Evolutionary conservation across 768 basidiomycete species (phyloP), one percentile per base, ranked within the genome.

Genomic region (Goffeauzyma gilvescens): DNA sequence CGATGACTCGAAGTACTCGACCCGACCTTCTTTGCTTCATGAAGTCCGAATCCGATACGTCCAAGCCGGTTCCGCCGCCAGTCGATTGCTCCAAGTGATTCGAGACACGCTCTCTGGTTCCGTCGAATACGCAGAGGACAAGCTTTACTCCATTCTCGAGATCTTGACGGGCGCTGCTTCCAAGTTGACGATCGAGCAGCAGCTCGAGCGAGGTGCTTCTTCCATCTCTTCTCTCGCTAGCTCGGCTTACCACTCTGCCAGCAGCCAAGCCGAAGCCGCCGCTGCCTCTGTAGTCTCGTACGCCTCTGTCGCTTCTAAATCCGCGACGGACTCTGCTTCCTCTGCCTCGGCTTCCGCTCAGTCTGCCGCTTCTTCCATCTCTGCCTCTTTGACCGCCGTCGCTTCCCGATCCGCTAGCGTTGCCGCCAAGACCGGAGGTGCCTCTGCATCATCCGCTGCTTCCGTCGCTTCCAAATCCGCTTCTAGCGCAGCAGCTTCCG

Each of bases 51-150:
- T 84, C 52, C 77, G 76, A 41, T 87, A 78, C 73, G 72, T 82
- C 30, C 75, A 83, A 61, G 65, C 74, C 3, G 67, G 71, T 32
- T 71, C 63, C 44, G 68, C 67, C 48, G 69, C 76, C 13, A 74
- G 81, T 44, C 66, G 63, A 4, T 50, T 81, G 10, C 72, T 79
- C 54, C 62, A 64, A 22, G 72, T 68, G 49, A 72, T 93, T 53
- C 70, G 71, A 46, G 76, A 80, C 7, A 67, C 78, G 25, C 66
- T 89, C 33, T 70, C 75, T 43, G 69, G 67, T 15, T 75, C 79
- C 28, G 73, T 82, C 20, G 75, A 75, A 48, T 74, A 72, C 28
- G 78, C 75, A 2, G 84, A 89, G 62, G 82, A 83, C 41, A 78
- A 75, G 54, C 62, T 89, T n/a, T 63, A 54, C 30, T 31, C 42